Conservation (phyloP, 345 rosid genomes). For the Pugionium cornutum region DNA sequence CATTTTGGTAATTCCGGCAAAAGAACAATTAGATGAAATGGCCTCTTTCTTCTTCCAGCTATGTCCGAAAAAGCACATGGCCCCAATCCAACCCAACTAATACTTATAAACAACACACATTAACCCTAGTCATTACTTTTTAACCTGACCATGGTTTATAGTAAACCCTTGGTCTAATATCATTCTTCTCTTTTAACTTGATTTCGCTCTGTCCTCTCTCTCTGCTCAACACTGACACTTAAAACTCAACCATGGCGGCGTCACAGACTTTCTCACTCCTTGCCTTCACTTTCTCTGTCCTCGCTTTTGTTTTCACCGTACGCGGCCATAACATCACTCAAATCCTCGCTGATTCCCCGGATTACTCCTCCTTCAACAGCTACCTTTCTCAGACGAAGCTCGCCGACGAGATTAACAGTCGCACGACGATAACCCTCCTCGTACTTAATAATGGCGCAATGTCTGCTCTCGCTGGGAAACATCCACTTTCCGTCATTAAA, state of each 20-base stretch:
- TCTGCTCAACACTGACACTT: conserved; percentile 25
- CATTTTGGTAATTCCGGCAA: conserved; percentile 32
- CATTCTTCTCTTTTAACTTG: conserved; percentile 23
- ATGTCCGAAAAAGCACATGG: conserved; percentile 51
- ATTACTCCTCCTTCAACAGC: conserved; percentile 71
- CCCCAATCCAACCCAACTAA: conserved; percentile 41
- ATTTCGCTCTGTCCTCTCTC: background rate
- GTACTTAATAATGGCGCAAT: conserved; percentile 80
- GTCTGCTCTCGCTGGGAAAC: conserved; percentile 62
- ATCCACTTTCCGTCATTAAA: conserved; percentile 76
- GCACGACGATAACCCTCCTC: conserved; percentile 72
- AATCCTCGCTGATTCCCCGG: conserved; percentile 63
- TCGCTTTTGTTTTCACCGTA: conserved; percentile 36
- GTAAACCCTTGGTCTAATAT: background rate
- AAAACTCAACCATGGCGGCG: conserved; percentile 42
- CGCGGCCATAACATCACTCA: conserved; percentile 73
- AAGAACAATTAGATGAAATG: conserved; percentile 23
- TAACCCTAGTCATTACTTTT: conserved; percentile 23
- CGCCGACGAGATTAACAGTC: conserved; percentile 89
- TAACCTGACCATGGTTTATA: conserved; percentile 12
- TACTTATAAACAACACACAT: conserved; percentile 32
- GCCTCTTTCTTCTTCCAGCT: conserved; percentile 50
- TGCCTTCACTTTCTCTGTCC: conserved; percentile 42
- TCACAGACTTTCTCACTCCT: conserved; percentile 36
- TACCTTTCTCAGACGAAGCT: conserved; percentile 74